Base-by-base conservation (phyloP, 768 basidiomycete genomes). In the Podaxis sp. region DNA sequence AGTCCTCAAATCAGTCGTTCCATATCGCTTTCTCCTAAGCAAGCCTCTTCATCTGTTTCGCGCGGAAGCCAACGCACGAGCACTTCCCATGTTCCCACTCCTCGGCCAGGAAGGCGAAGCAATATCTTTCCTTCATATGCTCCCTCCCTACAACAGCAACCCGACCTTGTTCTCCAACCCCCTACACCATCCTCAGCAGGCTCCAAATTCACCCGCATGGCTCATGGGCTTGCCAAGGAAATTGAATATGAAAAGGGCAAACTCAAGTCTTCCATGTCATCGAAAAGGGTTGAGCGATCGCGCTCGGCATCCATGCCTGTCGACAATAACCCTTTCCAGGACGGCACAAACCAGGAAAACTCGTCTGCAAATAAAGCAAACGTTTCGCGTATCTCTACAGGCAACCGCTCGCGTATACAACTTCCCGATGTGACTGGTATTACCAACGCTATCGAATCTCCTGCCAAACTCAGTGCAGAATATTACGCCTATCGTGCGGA, bases 341-440 rank as follows among this genome's bases (percentile, higher is more conserved):
- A 80, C 22, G 67, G 69, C 28, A 65, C 57, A 0, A 76, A 76
- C 17, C 44, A 19, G 19, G 44, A 8, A 17, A 46, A 17, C 17
- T 19, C 19, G 39, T 72, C 72, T 46, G 66, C 66, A 39, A 68
- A 68, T 28, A 17, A 26, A 12, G 24, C 53, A 3, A 54, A 46
- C 30, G 13, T 49, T 46, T 9, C 49, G 54, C 46, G 64, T 44
- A 57, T 53, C 46, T 40, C 63, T 52, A 51, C 63, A 22, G n/a
- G 28, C 33, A 55, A 68, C 68, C 64, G 60, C 66, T 75, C 71
- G 55, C 80, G 79, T 38, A 71, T 92, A 19, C 83, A 87, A 55
- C 76, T 93, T 2, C 93, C 92, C 0, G 93, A 95, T 68, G 86
- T 95, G 3, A 95, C 93, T 7, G 93, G 93, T 0, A 72, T 95